Base-by-base conservation (phyloP, 306 rosid species). In the Prunus mongolica region DNA sequence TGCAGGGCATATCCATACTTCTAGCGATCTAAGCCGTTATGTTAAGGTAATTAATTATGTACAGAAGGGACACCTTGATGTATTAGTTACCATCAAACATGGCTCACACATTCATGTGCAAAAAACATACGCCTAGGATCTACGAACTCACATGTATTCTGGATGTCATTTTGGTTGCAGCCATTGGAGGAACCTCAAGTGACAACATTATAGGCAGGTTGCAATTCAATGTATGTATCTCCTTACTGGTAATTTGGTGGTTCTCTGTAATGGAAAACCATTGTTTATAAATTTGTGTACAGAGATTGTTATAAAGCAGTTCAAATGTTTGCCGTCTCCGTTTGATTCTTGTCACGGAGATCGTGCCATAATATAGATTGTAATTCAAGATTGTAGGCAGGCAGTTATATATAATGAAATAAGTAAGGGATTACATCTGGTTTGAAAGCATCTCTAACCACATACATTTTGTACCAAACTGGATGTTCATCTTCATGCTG, bases 1-100 rank as follows among this genome's bases (percentile, higher is more conserved):
- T 88, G 79, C 83, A 9, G 96, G 97, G 47, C 76, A 77, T 50
- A 87, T 91, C 70, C 93, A 86, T 10, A 87, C 97, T 67, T 94
- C 94, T 56, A 72, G 64, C 65, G 88, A 88, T 65, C 81, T 93
- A 67, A 87, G 24, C 77, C 49, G 25, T 79, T 71, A 22, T 12
- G 63, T 88, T 74, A 83, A 88, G 92, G 94, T 82, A 87, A 77
- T 71, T 32, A 57, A 63, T 71, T 77, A 10, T 64, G 77, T 76
- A 20, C 70, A 63, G 63, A 64, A 70, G 76, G 47, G 69, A 13
- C 66, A 51, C 49, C 22, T 28, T 72, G 46, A 24, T 52, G 57
- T 70, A 2, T 38, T 27, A 76, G 4, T 12, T 76, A 8, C 41
- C 44, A 27, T 67, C 20, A 73, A 38, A 76, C 79, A 73, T 52